Base-by-base conservation (phyloP, 148 eudicot species). In the Limonium bicolor region DNA sequence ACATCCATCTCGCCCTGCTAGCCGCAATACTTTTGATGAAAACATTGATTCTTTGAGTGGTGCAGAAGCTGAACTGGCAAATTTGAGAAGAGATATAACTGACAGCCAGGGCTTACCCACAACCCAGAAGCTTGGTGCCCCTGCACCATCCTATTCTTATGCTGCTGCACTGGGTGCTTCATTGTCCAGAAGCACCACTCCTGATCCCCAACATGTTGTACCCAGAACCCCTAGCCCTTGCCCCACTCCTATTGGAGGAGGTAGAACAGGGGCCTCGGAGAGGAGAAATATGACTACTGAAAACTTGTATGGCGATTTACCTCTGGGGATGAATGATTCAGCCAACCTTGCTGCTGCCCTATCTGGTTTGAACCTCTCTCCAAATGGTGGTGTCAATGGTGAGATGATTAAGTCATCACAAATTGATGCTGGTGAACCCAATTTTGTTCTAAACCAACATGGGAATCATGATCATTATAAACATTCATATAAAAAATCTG, bases 211-310 rank as follows among this genome's bases (percentile, higher is more conserved):
- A 49, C 81, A 64, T 39, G n/a, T n/a, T n/a, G 70, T 85, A 20
- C 72, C 83, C 33, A 65, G 95, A 62, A 82, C 68, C 35, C 99
- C 95, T 28, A 92, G 99, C 64, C 99, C 99, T 35, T 73, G 80
- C 60, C 99, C 72, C 29, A 67, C 83, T 33, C 95, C 99, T 29
- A 92, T 85, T 61, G 95, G 99, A 21, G 94, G 77, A 29, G 94
- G 81, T 28, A 67, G 99, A 55, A 41, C 35, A 11, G 74, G 53
- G 15, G 53, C 62, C 20, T 51, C 81, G 19, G 83, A 74, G 37
- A 88, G 72, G 71, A 70, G 45, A 17, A 22, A 59, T 60, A 28
- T 62, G 10, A 56, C 65, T 50, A 62, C 66, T 49, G 70, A 82
- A 27, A 80, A 69, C 55, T 53, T 74, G 15, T 83, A 76, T 48